These are phyloP conservation scores for Penicillium freii DNA, from an alignment of 2,329 filamentous ascomycete species.

Conservation along the genomic window DNA sequence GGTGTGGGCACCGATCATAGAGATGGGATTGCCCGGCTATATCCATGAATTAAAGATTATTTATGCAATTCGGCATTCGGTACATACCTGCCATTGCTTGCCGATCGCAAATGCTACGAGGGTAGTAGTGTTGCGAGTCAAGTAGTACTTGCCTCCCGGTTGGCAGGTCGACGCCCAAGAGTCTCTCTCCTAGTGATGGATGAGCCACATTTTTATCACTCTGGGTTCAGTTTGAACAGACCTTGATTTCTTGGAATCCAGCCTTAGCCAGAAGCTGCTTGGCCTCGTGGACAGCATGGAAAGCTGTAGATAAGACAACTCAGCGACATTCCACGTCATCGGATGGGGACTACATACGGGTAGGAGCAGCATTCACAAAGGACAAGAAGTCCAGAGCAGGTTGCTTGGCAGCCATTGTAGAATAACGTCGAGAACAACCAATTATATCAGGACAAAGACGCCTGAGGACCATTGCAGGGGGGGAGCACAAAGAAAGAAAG, in stretches of 20 bases:
- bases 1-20: slow-evolving; percentile 94
- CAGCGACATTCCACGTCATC: slow-evolving; percentile 3
- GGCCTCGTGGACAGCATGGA: slow-evolving; percentile 84
- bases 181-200: slow-evolving; percentile 66
- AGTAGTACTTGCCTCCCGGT: slow-evolving; percentile 91
- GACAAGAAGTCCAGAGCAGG: slow-evolving; percentile 79
- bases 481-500: neutral
- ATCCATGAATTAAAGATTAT: neutral
- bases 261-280: slow-evolving; percentile 73
- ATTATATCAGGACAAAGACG: slow-evolving; percentile 12
- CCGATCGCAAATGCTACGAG: slow-evolving; percentile 92
- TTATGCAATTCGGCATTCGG: neutral
- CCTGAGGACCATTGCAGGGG: slow-evolving; percentile 10
- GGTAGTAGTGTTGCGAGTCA: slow-evolving; percentile 89
- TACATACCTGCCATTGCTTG: slow-evolving; percentile 69
- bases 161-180: slow-evolving; percentile 77
- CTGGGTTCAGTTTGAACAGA: slow-evolving; percentile 28
- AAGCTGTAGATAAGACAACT: slow-evolving; percentile 58
- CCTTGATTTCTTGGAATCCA: slow-evolving; percentile 81
- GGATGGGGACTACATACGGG: slow-evolving; percentile 59
- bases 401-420: slow-evolving; percentile 36
- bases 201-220: neutral
- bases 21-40: slow-evolving; percentile 76
- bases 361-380: slow-evolving; percentile 92
- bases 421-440: slow-evolving; percentile 19